Base-by-base conservation (phyloP, 371 early-diverging fungal genomes). In the Batrachochytrium dendrobatidis region DNA sequence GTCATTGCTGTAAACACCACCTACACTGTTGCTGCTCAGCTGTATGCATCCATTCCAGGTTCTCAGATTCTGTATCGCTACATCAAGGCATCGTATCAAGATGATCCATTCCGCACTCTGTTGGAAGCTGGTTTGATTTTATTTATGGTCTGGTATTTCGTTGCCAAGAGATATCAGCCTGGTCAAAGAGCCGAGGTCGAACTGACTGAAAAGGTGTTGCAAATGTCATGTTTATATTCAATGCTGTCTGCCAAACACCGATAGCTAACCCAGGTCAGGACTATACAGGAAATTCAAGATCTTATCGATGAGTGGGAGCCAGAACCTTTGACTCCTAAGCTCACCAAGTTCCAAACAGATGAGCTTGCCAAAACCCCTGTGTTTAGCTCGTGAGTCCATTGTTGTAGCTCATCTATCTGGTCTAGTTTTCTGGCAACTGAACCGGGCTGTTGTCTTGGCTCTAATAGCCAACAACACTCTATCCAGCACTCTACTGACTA, bases 221-320 rank as follows among this genome's bases (percentile, higher is more conserved):
- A 8, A 3, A 6, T 29, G 45, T 17, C 22, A 25, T 28, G 5
- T 43, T 5, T 32, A 15, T 29, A 18, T n/a, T 18, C 58, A 34
- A n/a, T 52, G 50, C 1, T 53, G 10, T 22, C 29, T 54, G 31
- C 34, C 24, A 29, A 24, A 10, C 43, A 24, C 12, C 26, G 43
- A 8, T 35, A 24, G 25, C 24, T 35, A 30, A 30, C 34, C 33
- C 32, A 7, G 6, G 15, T 43, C 12, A 52, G 28, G 26, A 39
- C 15, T 29, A 2, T 30, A 30, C 67, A 88, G 90, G 95, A 95
- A 72, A 82, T 94, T 48, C 90, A 96, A 70, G 95, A 95, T 59
- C 83, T 96, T 22, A 85, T 92, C 18, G 86, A 90, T 39, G 96
- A 95, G 64, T 98, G 98, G 98, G 86, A 86, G 58, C 97, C 98